Evolutionary conservation across 2,329 filamentous ascomycete species (phyloP).

Genomic region (Colletotrichum cereale): DNA sequence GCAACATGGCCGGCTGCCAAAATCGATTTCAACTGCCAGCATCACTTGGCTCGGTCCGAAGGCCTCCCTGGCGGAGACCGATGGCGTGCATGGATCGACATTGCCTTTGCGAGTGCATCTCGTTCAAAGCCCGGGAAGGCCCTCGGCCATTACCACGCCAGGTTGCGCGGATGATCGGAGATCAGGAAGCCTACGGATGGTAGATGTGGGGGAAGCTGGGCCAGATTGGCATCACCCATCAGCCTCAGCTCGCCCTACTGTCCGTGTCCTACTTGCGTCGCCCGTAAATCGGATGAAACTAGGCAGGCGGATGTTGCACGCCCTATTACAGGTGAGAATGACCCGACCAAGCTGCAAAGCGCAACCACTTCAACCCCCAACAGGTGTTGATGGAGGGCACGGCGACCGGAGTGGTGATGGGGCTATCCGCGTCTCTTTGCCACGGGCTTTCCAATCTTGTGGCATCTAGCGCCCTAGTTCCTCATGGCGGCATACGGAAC

Average conservation of each 20-base stretch:
- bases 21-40: not conserved
- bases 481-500: not conserved
- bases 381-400: not conserved
- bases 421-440: not conserved
- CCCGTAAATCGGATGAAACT: slow-evolving; percentile 23
- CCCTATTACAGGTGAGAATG: slow-evolving; percentile 26
- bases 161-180: not conserved
- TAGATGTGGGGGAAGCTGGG: not conserved
- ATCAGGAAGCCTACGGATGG: not conserved
- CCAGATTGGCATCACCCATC: not conserved
- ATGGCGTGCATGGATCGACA: slow-evolving; percentile 1
- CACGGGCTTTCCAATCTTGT: not conserved
- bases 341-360: slow-evolving; percentile 18
- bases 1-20: not conserved
- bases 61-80: not conserved
- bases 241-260: not conserved
- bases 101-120: not conserved
- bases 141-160: not conserved
- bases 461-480: not conserved
- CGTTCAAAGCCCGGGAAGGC: not conserved
- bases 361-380: not conserved
- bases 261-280: not conserved
- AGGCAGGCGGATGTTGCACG: not conserved
- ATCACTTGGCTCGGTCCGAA: not conserved
- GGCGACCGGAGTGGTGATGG: not conserved